A percentile compares a stretch with the other conserved stretches of the same genome.
These are phyloP conservation scores for Toxicodendron radicans DNA, from an alignment of 345 rosid species.

Conservation along the genomic window DNA sequence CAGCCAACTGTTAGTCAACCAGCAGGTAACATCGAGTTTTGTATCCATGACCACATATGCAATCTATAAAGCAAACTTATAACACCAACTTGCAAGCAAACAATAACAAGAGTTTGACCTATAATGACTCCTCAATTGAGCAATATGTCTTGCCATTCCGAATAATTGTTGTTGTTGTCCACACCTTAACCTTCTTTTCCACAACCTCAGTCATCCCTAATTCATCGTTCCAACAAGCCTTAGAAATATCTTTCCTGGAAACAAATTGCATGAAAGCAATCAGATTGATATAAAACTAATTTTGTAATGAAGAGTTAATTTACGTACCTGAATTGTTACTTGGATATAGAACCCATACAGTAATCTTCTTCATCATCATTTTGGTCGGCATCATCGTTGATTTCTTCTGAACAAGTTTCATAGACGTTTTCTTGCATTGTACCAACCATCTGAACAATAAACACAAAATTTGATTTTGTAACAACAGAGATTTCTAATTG, in stretches of 20 bases:
- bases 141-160: slow-evolving; percentile 57
- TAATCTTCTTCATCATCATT: slow-evolving; percentile 24
- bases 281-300: too few species aligned
- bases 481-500: neutral
- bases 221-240: slow-evolving; percentile 59
- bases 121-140: slow-evolving; percentile 78
- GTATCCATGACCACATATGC: neutral
- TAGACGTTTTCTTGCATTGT: neutral
- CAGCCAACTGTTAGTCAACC: too few species aligned
- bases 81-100: neutral
- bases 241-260: slow-evolving; percentile 56
- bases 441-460: neutral
- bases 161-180: slow-evolving; percentile 75
- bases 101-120: slow-evolving; percentile 24
- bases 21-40: too few species aligned
- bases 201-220: slow-evolving; percentile 64
- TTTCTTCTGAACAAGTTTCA: neutral
- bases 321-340: slow-evolving; percentile 29
- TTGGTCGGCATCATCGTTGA: slow-evolving; percentile 13
- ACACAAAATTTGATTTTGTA: too few species aligned
- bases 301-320: neutral
- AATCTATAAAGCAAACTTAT: neutral
- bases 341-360: slow-evolving; percentile 16
- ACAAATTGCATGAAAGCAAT: slow-evolving; percentile 2
- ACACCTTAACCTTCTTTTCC: slow-evolving; percentile 75